phyloP scores from a whole-genome alignment of 352 stramenopile genomes.

The Pythium apleroticum region DNA sequence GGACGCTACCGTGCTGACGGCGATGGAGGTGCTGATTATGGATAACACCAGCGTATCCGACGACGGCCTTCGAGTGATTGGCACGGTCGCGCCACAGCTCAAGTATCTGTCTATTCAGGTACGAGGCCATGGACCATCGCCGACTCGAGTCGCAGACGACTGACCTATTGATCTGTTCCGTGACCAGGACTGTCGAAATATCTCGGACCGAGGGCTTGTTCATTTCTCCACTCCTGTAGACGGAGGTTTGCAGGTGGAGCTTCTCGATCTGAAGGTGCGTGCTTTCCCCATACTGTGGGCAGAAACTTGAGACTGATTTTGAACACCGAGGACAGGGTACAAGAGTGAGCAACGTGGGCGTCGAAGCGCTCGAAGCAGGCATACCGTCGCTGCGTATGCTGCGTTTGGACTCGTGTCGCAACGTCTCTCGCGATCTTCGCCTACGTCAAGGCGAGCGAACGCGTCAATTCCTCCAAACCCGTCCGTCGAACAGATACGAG shows the following conservation, averaged over 20 bases:
- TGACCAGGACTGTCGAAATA: conserved; percentile 46
- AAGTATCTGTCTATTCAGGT: conserved; percentile 74
- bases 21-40: conserved; percentile 60
- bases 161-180: neutral
- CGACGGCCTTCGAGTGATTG: conserved; percentile 38
- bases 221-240: conserved; percentile 30
- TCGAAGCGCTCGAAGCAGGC: conserved; percentile 39
- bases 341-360: conserved; percentile 42
- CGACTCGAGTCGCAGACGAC: neutral
- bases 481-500: conserved; percentile 6
- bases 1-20: conserved; percentile 30
- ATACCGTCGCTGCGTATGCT: conserved; percentile 50
- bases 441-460: conserved; percentile 34
- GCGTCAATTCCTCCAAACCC: conserved; percentile 14
- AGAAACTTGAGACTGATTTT: neutral
- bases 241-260: conserved; percentile 37
- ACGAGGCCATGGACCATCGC: neutral
- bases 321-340: conserved; percentile 37
- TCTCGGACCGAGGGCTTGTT: conserved; percentile 49
- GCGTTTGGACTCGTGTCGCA: conserved; percentile 70
- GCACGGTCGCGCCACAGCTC: conserved; percentile 33
- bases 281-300: neutral
- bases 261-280: conserved; percentile 67
- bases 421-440: conserved; percentile 53
- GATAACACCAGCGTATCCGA: conserved; percentile 59